Evolutionary conservation across 2,329 filamentous ascomycete genomes (phyloP).

Genomic region (Xylaria sp.): DNA sequence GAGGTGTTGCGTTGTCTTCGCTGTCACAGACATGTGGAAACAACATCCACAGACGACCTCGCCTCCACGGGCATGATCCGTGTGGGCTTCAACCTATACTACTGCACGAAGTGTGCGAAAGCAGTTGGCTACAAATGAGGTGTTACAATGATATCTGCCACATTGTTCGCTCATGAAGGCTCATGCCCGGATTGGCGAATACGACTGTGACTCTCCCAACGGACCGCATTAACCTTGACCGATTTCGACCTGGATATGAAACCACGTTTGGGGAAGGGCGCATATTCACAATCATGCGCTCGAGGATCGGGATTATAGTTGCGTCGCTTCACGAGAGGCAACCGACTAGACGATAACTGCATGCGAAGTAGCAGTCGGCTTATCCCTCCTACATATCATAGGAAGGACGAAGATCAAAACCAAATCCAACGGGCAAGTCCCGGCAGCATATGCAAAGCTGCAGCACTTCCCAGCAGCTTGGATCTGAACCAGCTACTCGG

Average conservation of each 20-base stretch:
- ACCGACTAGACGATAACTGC: constrained; percentile 4
- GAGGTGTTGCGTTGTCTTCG: constrained; percentile 63
- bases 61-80: constrained; percentile 70
- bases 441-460: not conserved
- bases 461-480: constrained; percentile 13
- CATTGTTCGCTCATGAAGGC: constrained; percentile 7
- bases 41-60: constrained; percentile 69
- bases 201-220: constrained; percentile 6
- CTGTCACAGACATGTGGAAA: constrained; percentile 71
- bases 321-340: constrained; percentile 5
- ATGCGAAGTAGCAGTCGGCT: constrained; percentile 11
- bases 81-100: constrained; percentile 73
- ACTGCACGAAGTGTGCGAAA: constrained; percentile 72
- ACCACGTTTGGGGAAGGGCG: constrained; percentile 10
- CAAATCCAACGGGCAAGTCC: constrained; percentile 4
- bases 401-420: not conserved
- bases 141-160: not conserved
- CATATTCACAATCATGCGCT: not conserved
- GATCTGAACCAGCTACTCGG: constrained; percentile 14
- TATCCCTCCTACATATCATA: not conserved
- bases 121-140: constrained; percentile 72
- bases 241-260: constrained; percentile 4
- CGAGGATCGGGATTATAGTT: not conserved
- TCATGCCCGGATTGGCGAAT: constrained; percentile 1
- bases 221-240: constrained; percentile 12